Evolutionary conservation across 1,284 basidiomycete species (phyloP).

Genomic region (Bondarzewia mesenterica): DNA sequence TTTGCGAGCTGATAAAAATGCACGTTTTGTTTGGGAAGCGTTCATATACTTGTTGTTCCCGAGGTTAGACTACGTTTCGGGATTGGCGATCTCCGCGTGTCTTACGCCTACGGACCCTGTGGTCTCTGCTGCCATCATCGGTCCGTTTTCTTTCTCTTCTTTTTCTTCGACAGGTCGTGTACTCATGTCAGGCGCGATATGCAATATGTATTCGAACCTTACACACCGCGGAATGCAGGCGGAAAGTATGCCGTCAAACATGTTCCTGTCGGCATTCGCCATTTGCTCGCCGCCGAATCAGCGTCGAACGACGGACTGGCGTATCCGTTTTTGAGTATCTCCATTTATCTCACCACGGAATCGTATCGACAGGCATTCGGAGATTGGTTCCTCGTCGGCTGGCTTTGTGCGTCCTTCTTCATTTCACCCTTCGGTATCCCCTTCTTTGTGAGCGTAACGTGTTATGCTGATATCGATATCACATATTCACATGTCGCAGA

Average conservation of each 20-base stretch:
- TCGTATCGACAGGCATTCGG: conserved; percentile 56
- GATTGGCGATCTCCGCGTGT: conserved; percentile 83
- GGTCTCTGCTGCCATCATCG: conserved; percentile 56
- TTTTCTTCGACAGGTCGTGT: conserved; percentile 3
- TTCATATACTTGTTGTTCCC: conserved; percentile 3
- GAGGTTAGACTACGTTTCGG: conserved; percentile 57
- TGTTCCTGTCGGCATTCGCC: conserved; percentile 79
- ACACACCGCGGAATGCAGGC: conserved; percentile 41
- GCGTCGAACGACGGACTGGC: conserved; percentile 85
- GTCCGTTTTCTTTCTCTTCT: conserved; percentile 19
- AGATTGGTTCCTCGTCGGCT: conserved; percentile 78
- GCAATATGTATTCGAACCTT: conserved; percentile 15
- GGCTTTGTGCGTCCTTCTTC: conserved; percentile 62
- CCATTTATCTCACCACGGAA: conserved; percentile 81
- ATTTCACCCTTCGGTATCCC: neutral
- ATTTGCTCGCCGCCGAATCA: conserved; percentile 85
- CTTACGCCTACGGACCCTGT: conserved; percentile 93
- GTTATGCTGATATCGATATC: too few species aligned
- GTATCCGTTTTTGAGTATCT: conserved; percentile 86
- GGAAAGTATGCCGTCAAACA: conserved; percentile 86
- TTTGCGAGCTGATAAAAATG: neutral
- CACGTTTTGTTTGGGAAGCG: neutral
- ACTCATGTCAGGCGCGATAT: too few species aligned
- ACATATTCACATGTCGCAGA: neutral
- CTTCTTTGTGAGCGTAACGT: neutral